phyloP scores from a whole-genome alignment of 345 rosid species.

The Acer negundo region DNA sequence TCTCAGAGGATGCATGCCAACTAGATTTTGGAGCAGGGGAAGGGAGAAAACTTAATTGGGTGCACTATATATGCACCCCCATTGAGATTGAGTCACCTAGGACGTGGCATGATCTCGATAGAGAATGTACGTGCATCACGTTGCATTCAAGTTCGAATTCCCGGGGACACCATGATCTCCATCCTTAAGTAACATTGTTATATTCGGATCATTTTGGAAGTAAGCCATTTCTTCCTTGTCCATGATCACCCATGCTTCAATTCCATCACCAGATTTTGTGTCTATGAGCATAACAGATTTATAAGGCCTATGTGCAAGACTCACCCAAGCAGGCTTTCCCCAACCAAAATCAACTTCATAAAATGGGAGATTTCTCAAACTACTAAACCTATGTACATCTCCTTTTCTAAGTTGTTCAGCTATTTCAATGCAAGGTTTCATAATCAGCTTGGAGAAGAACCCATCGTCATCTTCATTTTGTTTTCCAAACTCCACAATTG shows the following conservation, averaged over 20 bases:
- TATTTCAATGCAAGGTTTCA: not conserved
- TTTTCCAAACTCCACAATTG: not conserved
- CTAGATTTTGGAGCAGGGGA: too few relatives aligned
- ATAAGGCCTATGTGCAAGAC: not conserved
- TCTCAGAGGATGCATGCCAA: too few relatives aligned
- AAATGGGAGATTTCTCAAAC: not conserved
- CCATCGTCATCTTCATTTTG: not conserved
- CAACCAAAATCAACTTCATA: not conserved
- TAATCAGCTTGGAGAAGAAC: not conserved
- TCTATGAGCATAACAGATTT: not conserved
- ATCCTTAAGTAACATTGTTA: too few relatives aligned
- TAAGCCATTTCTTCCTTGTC: not conserved
- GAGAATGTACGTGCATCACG: too few relatives aligned
- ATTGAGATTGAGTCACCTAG: too few relatives aligned
- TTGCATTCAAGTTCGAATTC: too few relatives aligned
- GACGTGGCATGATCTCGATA: too few relatives aligned
- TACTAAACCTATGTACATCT: not conserved
- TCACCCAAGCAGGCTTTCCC: not conserved
- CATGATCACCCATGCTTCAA: not conserved
- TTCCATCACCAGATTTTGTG: not conserved
- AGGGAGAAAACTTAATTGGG: too few relatives aligned
- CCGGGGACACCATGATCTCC: too few relatives aligned
- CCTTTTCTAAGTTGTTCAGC: not conserved
- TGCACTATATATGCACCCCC: too few relatives aligned
- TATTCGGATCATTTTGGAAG: too few relatives aligned